A percentile compares a stretch with the other conserved stretches of the same genome.
phyloP scores from a whole-genome alignment of 306 rosid genomes.

The Fagus crenata region DNA sequence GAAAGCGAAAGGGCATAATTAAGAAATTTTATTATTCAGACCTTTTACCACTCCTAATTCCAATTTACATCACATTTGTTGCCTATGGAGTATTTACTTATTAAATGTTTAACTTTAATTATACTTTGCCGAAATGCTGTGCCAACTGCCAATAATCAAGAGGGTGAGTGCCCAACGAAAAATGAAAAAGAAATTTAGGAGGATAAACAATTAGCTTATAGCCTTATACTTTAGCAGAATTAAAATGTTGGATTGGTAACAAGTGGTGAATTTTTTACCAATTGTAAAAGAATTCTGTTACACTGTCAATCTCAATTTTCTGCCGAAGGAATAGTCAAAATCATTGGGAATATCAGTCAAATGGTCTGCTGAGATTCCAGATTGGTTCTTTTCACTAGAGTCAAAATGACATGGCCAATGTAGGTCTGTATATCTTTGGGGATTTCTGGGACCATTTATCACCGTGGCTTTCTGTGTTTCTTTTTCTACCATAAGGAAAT shows the following conservation, averaged over 20 bases:
- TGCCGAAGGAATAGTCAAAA: neutral
- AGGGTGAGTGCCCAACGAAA: constrained; percentile 8
- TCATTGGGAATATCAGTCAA: neutral
- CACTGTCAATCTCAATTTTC: neutral
- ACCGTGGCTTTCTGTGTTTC: neutral
- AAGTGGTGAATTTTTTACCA: neutral
- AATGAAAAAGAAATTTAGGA: neutral
- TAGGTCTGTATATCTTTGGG: neutral
- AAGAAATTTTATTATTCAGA: neutral
- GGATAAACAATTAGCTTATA: neutral
- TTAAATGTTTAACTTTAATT: neutral
- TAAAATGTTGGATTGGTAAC: neutral
- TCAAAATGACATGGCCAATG: neutral
- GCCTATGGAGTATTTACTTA: neutral
- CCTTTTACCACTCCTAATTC: neutral
- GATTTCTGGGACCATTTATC: neutral
- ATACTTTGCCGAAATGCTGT: neutral
- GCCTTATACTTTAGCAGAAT: neutral
- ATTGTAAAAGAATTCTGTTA: neutral
- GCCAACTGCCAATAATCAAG: constrained; percentile 2
- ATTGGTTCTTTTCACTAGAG: neutral
- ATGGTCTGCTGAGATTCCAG: neutral
- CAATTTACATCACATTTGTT: neutral
- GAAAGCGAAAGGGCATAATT: constrained; percentile 33
- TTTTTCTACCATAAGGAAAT: neutral